Evolutionary conservation across 1,284 basidiomycete genomes (phyloP), one percentile per base, ranked within the genome.

Genomic region (Trichosporon faecale): DNA sequence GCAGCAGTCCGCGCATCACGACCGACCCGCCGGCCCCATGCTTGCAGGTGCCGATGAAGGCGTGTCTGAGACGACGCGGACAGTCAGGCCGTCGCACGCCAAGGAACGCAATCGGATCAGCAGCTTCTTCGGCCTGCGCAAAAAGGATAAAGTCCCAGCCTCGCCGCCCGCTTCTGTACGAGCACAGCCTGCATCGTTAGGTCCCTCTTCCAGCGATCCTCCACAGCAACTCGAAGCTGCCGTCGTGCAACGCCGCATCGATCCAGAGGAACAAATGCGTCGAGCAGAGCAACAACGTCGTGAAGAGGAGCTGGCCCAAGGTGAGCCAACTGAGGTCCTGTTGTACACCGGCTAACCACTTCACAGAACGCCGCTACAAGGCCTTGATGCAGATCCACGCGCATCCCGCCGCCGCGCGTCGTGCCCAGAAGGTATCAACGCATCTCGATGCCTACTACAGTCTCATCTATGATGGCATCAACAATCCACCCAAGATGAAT

Each of bases 371-470:
- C 33, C 75, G 76, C 8, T 81, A 75, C 74, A 73, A 73, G 21
- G 79, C 79, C 21, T 69, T 81, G 12, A 75, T 79, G 3, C 78
- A 79, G 55, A 74, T 83, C 21, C 77, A 80, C 12, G 78, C 79
- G 5, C 82, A 84, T 73, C 82, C 82, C 1, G 70, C 70, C 3
- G 70, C 79, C 6, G 79, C 82, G 68, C 70, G 74, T n/a, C 60
- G 71, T 7, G 81, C 81, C 0, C 79, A 79, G 66, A 73, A 70
- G 8, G 74, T 75, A 0, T 74, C 78, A 2, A 76, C 80, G 0
- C 80, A 83, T 65, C 72, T 84, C 27, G 79, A 81, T 63, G 78
- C 76, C 2, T 80, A 76, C 70, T 84, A 84, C 70, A 74, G 76
- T 5, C 75, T 76, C 23, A 72, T 84, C 37, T 77, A 78, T 65